Evolutionary conservation across 306 rosid species (phyloP), one percentile per base, ranked within the genome.

Genomic region (Erythrophleum fordii): DNA sequence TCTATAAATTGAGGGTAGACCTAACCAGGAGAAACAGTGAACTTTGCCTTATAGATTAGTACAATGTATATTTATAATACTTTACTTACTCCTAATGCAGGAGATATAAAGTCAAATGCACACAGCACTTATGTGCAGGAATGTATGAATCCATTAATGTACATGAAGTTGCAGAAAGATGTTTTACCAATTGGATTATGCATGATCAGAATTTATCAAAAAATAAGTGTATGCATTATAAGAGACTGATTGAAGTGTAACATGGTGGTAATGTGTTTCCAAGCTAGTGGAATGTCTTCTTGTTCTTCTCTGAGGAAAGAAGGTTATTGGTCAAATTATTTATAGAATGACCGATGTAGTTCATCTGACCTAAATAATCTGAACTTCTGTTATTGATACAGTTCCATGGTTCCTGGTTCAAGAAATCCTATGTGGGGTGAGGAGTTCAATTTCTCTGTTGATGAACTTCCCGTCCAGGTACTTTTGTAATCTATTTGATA

Each of bases 341-440:
- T 46, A 22, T 53, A 28, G 72, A 72, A 52, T 31, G 67, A 55
- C 17, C 35, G 42, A 1, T 26, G 28, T 79, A 69, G 56, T 82
- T 66, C 72, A 52, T 67, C 74, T 65, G 56, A 22, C 34, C n/a
- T 42, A 17, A 20, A 58, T 81, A 61, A 76, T 81, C 61, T 88
- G 59, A 69, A 64, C 77, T 77, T 73, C 46, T 88, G 44, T 83
- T 80, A 52, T 34, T 29, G 66, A 41, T 85, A 91, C 93, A 95
- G 99, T 85, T 95, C 99, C 72, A 95, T 95, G 99, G 91, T 95
- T 85, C 99, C 99, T 75, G 97, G 99, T 88, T 95, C 97, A 80
- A 93, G 99, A 91, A 95, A 95, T 91, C 99, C 99, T 69, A 89
- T 93, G 99, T 95, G 99, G 99, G 99, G 99, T 4, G 99, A 95